Base-by-base conservation (phyloP, 192 early-diverging fungal genomes). In the Coemansia pectinata region DNA sequence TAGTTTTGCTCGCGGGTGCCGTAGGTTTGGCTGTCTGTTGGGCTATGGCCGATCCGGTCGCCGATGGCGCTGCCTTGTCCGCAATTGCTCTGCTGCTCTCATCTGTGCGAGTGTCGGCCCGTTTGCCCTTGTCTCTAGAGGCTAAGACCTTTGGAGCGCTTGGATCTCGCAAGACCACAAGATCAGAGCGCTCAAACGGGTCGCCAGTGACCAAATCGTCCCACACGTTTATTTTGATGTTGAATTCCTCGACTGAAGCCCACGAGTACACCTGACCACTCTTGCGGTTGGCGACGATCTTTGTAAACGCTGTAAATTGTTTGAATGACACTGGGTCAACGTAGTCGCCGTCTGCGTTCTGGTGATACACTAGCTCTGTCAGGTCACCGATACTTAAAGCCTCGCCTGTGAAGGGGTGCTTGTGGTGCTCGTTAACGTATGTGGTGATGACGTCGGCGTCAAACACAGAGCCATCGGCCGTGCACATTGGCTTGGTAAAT, bases 241-340 rank as follows among this genome's bases (percentile, higher is more conserved):
- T 96, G 23, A 99, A 85, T 72, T 90, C 78, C 38, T 96, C 91
- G 63, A 99, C 81, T 0, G 95, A 91, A 36, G 95, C 92, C 71
- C 84, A 95, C 15, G 91, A 85, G 77, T 88, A 98, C 5, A 98
- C 96, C 47, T 99, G 91, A 29, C 95, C 96, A 27, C 91, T 90
- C 8, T 91, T 83, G 38, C 85, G 88, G 66, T 96, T 90, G 34
- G 93, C 92, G 0, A 93, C 94, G 71, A 99, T 97, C 36, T 94
- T 91, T 2, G 90, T 89, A 66, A 90, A 87, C 38, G 91, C 92
- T 27, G 86, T 90, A 66, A 99, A 94, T 11, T 89, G 91, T 70
- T 93, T 92, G 63, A 93, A 93, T 6, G 97, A 95, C 50, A 97
- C 89, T 5, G 97, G 97, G 72, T 95, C 96, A 58, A 92, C 85